These are phyloP conservation scores for Ustilago tritici DNA, from an alignment of 1,284 basidiomycete genomes.

Conservation along the genomic window DNA sequence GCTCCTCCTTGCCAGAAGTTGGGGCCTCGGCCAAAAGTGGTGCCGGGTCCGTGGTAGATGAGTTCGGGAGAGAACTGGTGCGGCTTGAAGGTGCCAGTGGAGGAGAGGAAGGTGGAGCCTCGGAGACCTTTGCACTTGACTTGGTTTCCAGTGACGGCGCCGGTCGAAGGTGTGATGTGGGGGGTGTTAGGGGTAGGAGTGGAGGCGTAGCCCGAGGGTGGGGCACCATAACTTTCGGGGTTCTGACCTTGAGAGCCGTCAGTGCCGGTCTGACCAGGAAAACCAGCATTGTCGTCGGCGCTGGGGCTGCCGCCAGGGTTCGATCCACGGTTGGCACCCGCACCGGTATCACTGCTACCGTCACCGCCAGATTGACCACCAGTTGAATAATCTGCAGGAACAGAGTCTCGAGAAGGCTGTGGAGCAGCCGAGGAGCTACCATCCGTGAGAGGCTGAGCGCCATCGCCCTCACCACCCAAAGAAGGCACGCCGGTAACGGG, in stretches of 20 bases:
- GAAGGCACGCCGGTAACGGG: background rate
- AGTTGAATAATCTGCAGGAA: background rate
- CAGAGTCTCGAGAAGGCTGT: background rate
- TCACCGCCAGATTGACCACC: conserved; percentile 3
- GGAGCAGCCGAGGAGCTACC: background rate
- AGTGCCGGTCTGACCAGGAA: background rate
- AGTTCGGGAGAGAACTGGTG: conserved; percentile 30
- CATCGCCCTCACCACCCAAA: background rate
- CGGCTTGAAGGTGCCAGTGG: conserved; percentile 15
- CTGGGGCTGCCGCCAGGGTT: background rate
- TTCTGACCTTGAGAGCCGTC: conserved; percentile 2
- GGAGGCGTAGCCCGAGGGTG: background rate
- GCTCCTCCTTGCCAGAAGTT: conserved; percentile 46
- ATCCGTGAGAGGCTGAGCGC: background rate
- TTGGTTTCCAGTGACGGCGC: background rate
- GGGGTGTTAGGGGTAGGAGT: background rate
- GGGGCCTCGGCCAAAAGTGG: conserved; percentile 29
- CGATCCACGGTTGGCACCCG: background rate
- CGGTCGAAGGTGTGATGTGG: background rate
- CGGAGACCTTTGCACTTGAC: conserved; percentile 27
- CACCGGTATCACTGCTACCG: background rate
- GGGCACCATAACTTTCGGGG: conserved; percentile 1
- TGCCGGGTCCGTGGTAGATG: conserved; percentile 44
- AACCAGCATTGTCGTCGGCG: background rate
- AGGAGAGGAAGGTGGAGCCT: conserved; percentile 14